A percentile compares a stretch with the other conserved stretches of the same genome.
Evolutionary conservation across 331 rosid species (phyloP).

Genomic region (Stylosanthes scabra): DNA sequence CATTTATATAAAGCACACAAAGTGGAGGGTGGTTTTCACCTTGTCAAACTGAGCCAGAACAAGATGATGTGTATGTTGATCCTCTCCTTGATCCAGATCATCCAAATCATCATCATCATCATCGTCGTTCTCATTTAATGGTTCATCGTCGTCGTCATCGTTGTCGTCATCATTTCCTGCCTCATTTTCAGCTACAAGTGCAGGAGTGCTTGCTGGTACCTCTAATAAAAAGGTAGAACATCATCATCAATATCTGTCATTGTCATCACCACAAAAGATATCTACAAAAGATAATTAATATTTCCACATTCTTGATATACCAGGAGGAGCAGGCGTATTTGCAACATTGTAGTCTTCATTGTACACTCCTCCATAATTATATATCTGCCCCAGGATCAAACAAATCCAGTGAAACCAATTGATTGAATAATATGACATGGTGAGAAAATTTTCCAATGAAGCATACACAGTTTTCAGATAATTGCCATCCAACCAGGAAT

Average conservation of each 20-base stretch:
- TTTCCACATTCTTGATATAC: conserved; percentile 49
- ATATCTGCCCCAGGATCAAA: conserved; percentile 64
- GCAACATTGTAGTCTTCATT: conserved; percentile 95
- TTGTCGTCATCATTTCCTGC: conserved; percentile 40
- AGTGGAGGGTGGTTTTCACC: conserved; percentile 48
- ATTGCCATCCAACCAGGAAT: neutral
- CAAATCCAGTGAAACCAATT: conserved; percentile 31
- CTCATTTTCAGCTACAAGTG: conserved; percentile 57
- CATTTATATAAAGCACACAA: conserved; percentile 6
- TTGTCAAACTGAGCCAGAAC: conserved; percentile 99
- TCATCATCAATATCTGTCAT: neutral
- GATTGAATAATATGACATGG: conserved; percentile 23
- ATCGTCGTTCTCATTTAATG: conserved; percentile 90
- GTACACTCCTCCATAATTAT: conserved; percentile 77
- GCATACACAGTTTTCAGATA: neutral
- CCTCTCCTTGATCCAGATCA: conserved; percentile 92
- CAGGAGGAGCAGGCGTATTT: conserved; percentile 93
- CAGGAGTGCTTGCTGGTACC: conserved; percentile 56
- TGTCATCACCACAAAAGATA: no score
- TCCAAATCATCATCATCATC: conserved; percentile 84
- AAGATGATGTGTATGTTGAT: conserved; percentile 81
- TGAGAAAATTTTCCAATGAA: conserved; percentile 16
- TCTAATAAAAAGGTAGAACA: conserved; percentile 42
- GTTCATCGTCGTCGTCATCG: conserved; percentile 72
- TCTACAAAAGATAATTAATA: conserved; percentile 34